Evolutionary conservation across 768 basidiomycete species (phyloP), one percentile per base, ranked within the genome.

Genomic region (Naganishia randhawae): DNA sequence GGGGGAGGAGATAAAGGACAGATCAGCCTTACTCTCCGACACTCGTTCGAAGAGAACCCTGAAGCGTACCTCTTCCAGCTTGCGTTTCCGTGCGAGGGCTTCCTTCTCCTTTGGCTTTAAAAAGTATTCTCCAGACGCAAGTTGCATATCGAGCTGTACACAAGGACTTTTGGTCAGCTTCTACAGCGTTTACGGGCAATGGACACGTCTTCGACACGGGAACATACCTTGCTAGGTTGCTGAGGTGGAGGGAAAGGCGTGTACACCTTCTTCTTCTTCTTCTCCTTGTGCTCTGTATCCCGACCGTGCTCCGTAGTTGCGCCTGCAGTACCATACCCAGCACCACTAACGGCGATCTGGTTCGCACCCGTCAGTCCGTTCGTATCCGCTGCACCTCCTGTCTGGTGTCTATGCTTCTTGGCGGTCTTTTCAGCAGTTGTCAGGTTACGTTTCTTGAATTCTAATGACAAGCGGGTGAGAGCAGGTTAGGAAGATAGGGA

Each of bases 181-280:
- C 50, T 9, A 17, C 32, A 48, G 17, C 8, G 41, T 14, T 45
- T 17, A 29, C 22, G 10, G 2, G n/a, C 11, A 10, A 22, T 57
- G 55, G 13, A 22, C 29, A n/a, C 14, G 37, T 39, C 22, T 3
- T 10, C 9, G 9, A 9, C 29, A 22, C n/a, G n/a, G n/a, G n/a
- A n/a, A 61, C 57, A 25, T 29, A 61, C 91, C 85, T 97, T 98
- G 73, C 92, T 87, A 41, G 94, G 95, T 68, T 86, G 84, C 76
- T 97, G 96, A 9, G 94, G 83, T 35, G 96, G 96, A 41, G 96
- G 96, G 86, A 98, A 99, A 1, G 96, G 96, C n/a, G 96, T 97
- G 80, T 97, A 97, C 17, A 87, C 84, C 79, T 95, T 95, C 86
- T 94, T 95, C 73, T 86, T 84, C 25, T 82, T 83, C 73, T 87